phyloP scores from a whole-genome alignment of 2,329 filamentous ascomycete genomes.

The Xylariaceae sp. region DNA sequence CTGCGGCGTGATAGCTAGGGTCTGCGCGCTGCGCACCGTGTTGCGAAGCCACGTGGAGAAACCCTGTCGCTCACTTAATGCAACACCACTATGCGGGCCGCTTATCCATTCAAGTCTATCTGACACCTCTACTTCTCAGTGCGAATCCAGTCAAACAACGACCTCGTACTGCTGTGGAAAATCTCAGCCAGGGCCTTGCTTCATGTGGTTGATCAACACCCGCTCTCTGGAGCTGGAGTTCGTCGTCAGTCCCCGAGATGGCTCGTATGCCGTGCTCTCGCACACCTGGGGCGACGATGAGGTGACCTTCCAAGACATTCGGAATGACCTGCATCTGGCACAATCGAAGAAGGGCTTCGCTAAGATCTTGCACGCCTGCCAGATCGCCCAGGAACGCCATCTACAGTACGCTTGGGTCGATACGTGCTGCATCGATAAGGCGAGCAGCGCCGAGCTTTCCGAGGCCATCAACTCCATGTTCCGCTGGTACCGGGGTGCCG shows the following conservation, averaged over 20 bases:
- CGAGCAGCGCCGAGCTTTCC: slow-evolving; percentile 3
- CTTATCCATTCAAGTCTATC: no score
- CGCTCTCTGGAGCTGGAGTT: not conserved
- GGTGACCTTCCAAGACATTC: slow-evolving; percentile 1
- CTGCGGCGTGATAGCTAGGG: no score
- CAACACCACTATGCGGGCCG: no score
- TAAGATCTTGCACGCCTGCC: not conserved
- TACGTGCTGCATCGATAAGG: slow-evolving; percentile 7
- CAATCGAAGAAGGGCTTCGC: not conserved
- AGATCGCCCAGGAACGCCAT: not conserved
- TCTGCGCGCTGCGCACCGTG: no score
- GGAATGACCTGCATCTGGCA: not conserved
- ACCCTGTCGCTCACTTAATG: no score
- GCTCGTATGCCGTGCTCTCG: slow-evolving; percentile 3
- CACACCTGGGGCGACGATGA: slow-evolving; percentile 5
- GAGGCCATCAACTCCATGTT: no score
- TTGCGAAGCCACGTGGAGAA: no score
- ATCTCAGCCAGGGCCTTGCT: no score
- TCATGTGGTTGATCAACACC: slow-evolving; percentile 5
- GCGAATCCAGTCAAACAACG: no score
- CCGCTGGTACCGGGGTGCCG: slow-evolving; percentile 2
- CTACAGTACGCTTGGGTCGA: slow-evolving; percentile 5
- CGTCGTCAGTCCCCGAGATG: not conserved
- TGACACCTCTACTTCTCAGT: no score
- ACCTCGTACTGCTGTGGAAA: no score